These are phyloP conservation scores for Trapa incisa DNA, from an alignment of 345 rosid genomes.

Conservation along the genomic window DNA sequence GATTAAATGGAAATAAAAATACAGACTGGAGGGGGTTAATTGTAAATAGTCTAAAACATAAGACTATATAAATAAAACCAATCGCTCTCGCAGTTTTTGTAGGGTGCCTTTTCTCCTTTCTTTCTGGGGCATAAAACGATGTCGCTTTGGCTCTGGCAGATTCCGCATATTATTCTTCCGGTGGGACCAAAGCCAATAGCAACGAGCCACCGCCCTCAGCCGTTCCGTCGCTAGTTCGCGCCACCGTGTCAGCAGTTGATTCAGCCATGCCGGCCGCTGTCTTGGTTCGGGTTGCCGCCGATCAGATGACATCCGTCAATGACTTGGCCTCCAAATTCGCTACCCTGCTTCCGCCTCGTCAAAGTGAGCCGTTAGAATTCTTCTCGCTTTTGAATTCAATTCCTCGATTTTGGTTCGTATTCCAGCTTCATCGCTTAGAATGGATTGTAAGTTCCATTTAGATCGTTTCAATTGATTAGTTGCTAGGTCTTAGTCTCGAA, in stretches of 20 bases:
- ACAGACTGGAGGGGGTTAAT: neutral
- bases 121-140: constrained; percentile 3
- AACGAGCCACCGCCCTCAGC: constrained; percentile 1
- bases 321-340: constrained; percentile 69
- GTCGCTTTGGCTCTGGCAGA: neutral
- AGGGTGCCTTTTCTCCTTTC: neutral
- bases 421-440: neutral
- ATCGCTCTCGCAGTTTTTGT: neutral
- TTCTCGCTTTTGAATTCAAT: neutral
- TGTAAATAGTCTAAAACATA: neutral
- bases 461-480: neutral
- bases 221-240: constrained; percentile 1
- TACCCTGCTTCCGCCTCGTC: constrained; percentile 83
- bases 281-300: constrained; percentile 79
- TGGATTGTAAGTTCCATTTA: neutral
- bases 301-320: constrained; percentile 88
- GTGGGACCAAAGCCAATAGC: neutral
- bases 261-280: constrained; percentile 40
- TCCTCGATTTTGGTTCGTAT: neutral
- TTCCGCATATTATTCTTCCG: neutral
- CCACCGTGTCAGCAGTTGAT: constrained; percentile 15
- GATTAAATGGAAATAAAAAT: neutral
- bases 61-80: neutral
- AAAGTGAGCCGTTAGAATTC: constrained; percentile 27
- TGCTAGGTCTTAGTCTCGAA: neutral